phyloP scores from a whole-genome alignment of 805 yeast species.

The Ascoidea asiatica region DNA sequence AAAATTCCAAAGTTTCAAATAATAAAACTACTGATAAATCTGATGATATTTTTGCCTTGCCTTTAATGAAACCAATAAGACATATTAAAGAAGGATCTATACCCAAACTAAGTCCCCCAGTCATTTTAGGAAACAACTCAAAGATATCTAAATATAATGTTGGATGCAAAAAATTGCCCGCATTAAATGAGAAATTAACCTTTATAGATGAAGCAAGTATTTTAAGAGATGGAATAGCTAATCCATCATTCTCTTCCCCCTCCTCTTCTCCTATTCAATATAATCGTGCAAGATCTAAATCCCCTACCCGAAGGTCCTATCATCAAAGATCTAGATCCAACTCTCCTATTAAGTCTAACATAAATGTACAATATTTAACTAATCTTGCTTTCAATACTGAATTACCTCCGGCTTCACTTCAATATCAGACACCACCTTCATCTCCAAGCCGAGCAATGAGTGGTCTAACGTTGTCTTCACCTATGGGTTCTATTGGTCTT shows the following conservation, averaged over 20 bases:
- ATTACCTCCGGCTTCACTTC: slow-evolving; percentile 2
- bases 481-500: slow-evolving; percentile 2
- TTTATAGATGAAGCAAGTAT: slow-evolving; percentile 5
- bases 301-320: neutral
- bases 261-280: neutral
- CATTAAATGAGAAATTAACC: slow-evolving; percentile 8
- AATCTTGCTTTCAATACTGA: slow-evolving; percentile 1
- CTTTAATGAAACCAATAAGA: slow-evolving; percentile 8
- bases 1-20: neutral
- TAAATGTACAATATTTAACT: slow-evolving; percentile 2
- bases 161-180: slow-evolving; percentile 8
- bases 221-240: neutral
- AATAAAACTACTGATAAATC: neutral
- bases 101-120: slow-evolving; percentile 9
- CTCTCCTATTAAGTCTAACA: slow-evolving; percentile 1
- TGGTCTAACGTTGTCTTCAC: slow-evolving; percentile 2
- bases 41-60: slow-evolving; percentile 4
- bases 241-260: neutral
- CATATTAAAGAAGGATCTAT: neutral
- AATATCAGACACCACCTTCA: slow-evolving; percentile 6
- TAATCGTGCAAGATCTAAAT: neutral
- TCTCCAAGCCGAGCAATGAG: slow-evolving; percentile 1
- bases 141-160: neutral
- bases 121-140: neutral
- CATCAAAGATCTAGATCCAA: slow-evolving; percentile 1